phyloP scores from a whole-genome alignment of 225 moss, liverwort and hornwort genomes.

The Polytrichum commune region DNA sequence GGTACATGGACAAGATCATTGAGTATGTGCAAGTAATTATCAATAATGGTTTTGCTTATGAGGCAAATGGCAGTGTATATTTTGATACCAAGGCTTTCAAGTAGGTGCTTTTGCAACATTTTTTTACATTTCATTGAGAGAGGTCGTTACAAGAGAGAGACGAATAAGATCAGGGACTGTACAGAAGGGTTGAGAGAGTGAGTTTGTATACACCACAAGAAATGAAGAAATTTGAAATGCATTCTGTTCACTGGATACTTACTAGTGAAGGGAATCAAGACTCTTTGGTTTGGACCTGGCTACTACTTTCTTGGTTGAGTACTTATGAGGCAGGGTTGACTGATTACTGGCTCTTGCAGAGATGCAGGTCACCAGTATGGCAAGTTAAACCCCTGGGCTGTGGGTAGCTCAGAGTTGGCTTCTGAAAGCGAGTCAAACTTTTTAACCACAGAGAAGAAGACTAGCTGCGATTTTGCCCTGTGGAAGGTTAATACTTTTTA shows the following conservation, averaged over 20 bases:
- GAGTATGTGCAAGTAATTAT: conserved; percentile 67
- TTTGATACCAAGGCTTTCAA: conserved; percentile 90
- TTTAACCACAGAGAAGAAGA: conserved; percentile 71
- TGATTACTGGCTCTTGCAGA: conserved; percentile 32
- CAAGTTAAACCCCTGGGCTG: conserved; percentile 90
- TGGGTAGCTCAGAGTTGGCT: conserved; percentile 82
- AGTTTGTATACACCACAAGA: no score
- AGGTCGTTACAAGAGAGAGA: neutral
- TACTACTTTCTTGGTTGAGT: no score
- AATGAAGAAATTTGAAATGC: no score
- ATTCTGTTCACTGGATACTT: no score
- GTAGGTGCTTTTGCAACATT: conserved; percentile 33
- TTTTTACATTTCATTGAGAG: conserved; percentile 1
- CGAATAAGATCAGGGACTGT: no score
- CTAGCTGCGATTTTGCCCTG: conserved; percentile 84
- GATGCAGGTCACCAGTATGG: conserved; percentile 87
- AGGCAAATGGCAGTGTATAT: conserved; percentile 83
- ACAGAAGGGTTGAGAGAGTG: no score
- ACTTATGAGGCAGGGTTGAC: conserved; percentile 2
- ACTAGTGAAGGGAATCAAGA: no score
- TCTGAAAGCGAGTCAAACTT: conserved; percentile 96
- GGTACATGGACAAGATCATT: conserved; percentile 81
- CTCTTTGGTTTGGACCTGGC: no score
- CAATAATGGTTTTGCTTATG: conserved; percentile 64
- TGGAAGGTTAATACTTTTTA: conserved; percentile 72